phyloP scores from a whole-genome alignment of 352 stramenopile species.

The Phytophthora citrophthora region DNA sequence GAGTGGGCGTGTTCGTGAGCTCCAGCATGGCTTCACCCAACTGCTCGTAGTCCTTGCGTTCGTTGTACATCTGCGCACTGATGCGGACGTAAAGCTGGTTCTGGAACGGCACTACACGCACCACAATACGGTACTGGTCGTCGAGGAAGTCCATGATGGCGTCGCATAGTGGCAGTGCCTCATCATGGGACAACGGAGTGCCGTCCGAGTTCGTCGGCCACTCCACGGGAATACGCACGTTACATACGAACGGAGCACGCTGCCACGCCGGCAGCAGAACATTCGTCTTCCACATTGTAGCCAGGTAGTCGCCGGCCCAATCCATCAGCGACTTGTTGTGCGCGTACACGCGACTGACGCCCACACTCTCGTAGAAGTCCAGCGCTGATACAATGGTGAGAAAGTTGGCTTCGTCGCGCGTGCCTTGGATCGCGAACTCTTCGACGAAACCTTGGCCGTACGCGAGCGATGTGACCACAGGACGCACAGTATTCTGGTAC shows the following conservation, averaged over 20 bases:
- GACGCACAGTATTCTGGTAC: slow-evolving; percentile 77
- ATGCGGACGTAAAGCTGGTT: slow-evolving; percentile 77
- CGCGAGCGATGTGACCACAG: slow-evolving; percentile 81
- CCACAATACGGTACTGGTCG: slow-evolving; percentile 75
- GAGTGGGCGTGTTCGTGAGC: slow-evolving; percentile 69
- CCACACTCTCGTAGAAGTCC: slow-evolving; percentile 86
- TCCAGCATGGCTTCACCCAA: slow-evolving; percentile 76
- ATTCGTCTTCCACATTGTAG: slow-evolving; percentile 77
- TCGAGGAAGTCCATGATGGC: slow-evolving; percentile 83
- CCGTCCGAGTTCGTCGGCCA: slow-evolving; percentile 58
- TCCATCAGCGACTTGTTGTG: slow-evolving; percentile 89
- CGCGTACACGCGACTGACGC: slow-evolving; percentile 71
- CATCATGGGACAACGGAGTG: slow-evolving; percentile 61
- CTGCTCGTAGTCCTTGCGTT: slow-evolving; percentile 80
- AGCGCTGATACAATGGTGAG: slow-evolving; percentile 81
- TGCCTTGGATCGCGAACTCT: slow-evolving; percentile 87
- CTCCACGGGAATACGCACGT: slow-evolving; percentile 75
- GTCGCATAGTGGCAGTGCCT: slow-evolving; percentile 70
- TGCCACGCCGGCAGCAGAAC: slow-evolving; percentile 77
- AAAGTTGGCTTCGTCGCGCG: slow-evolving; percentile 84
- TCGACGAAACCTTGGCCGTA: slow-evolving; percentile 85
- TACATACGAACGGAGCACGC: slow-evolving; percentile 82
- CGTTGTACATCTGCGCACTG: slow-evolving; percentile 88
- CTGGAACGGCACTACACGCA: slow-evolving; percentile 76
- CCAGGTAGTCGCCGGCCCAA: slow-evolving; percentile 80